phyloP scores from a whole-genome alignment of 2,329 filamentous ascomycete species.

The Penicillium paneum region DNA sequence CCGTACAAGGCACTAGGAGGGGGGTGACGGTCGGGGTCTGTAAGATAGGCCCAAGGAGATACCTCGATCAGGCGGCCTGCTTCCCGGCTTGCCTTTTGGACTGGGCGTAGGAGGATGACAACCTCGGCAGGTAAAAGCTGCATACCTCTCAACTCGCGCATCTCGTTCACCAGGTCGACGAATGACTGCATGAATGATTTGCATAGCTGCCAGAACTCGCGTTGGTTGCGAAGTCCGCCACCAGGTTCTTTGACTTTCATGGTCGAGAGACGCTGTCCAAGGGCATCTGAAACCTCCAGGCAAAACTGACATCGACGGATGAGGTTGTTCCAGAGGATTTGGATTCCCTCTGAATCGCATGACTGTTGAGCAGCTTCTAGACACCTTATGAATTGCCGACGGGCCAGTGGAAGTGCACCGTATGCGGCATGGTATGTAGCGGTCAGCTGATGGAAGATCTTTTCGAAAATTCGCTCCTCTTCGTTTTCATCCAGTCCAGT shows the following conservation, averaged over 20 bases:
- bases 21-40: constrained; percentile 35
- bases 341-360: constrained; percentile 57
- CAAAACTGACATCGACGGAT: constrained; percentile 69
- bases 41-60: constrained; percentile 61
- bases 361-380: constrained; percentile 63
- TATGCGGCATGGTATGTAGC: constrained; percentile 71
- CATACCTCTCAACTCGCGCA: constrained; percentile 47
- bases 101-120: constrained; percentile 69
- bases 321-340: constrained; percentile 66
- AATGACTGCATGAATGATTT: constrained; percentile 55
- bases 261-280: constrained; percentile 69
- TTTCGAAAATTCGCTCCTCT: constrained; percentile 78
- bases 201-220: constrained; percentile 67
- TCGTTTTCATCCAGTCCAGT: constrained; percentile 65
- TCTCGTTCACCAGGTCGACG: constrained; percentile 47
- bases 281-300: constrained; percentile 68
- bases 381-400: constrained; percentile 62
- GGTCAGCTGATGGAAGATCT: constrained; percentile 73
- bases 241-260: constrained; percentile 84
- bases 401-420: constrained; percentile 66
- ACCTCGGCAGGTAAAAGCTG: constrained; percentile 62
- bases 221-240: constrained; percentile 58
- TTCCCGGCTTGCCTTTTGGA: constrained; percentile 80
- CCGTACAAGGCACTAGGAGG: constrained; percentile 33
- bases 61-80: constrained; percentile 68